Conservation (phyloP, 306 rosid species). For the Gastrolobium bilobum region DNA sequence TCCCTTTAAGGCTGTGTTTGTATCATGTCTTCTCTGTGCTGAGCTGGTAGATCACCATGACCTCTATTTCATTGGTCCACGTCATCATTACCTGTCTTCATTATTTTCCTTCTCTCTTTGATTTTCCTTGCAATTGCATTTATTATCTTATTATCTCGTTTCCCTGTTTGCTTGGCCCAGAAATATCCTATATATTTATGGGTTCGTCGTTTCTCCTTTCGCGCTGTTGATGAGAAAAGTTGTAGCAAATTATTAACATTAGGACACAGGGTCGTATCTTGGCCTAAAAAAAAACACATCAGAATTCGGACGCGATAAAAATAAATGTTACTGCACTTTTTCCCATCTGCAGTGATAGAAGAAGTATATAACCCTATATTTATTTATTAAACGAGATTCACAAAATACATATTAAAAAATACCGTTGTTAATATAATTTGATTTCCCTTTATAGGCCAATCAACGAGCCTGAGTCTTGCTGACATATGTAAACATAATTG, state of each 20-base stretch:
- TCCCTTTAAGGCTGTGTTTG: constrained; percentile 24
- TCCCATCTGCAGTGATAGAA: no score
- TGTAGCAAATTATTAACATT: no score
- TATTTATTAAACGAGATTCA: background rate
- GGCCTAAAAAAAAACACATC: no score
- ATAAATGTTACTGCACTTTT: no score
- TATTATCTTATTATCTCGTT: background rate
- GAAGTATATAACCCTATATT: no score
- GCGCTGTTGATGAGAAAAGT: no score
- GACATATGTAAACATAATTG: background rate
- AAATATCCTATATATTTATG: constrained; percentile 29
- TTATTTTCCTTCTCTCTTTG: constrained; percentile 24
- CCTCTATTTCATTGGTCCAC: constrained; percentile 69
- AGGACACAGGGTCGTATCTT: no score
- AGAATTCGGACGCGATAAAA: no score
- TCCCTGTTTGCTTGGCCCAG: constrained; percentile 45
- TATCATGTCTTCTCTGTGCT: background rate
- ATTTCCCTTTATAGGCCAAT: constrained; percentile 5
- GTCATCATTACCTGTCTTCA: constrained; percentile 61
- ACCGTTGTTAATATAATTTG: no score
- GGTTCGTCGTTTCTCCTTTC: no score
- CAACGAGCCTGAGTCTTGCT: background rate
- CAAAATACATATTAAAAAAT: no score
- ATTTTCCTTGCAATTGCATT: background rate
- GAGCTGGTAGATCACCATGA: constrained; percentile 46